Conservation (phyloP, 2,329 filamentous ascomycete genomes). For the Fusarium denticulatum region DNA sequence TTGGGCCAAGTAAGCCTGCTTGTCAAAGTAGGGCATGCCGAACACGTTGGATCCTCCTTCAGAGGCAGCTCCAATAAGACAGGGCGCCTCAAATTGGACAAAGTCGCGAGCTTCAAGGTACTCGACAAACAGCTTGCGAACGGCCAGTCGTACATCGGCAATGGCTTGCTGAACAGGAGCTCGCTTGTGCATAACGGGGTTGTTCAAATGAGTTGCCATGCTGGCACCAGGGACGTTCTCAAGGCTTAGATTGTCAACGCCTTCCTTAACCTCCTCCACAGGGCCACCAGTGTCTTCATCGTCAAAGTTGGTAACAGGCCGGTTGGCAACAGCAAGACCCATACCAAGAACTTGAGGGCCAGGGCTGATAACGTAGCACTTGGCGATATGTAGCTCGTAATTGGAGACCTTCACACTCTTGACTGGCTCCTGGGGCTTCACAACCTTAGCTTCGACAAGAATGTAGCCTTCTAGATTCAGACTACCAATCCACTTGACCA, state of each 20-base stretch:
- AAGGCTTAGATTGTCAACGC: slow-evolving; percentile 53
- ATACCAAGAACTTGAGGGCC: slow-evolving; percentile 67
- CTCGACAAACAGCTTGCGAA: slow-evolving; percentile 77
- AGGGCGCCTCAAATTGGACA: slow-evolving; percentile 82
- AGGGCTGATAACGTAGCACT: slow-evolving; percentile 80
- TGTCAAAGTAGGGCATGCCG: slow-evolving; percentile 87
- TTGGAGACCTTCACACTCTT: slow-evolving; percentile 84
- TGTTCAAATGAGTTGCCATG: slow-evolving; percentile 87
- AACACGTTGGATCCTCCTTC: slow-evolving; percentile 96
- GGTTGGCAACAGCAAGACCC: slow-evolving; percentile 65
- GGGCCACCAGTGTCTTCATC: slow-evolving; percentile 61
- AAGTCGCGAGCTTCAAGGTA: slow-evolving; percentile 68
- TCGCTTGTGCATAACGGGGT: slow-evolving; percentile 91
- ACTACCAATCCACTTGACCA: slow-evolving; percentile 90
- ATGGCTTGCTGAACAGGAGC: slow-evolving; percentile 92
- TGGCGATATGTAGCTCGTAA: slow-evolving; percentile 88
- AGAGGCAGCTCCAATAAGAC: slow-evolving; percentile 87
- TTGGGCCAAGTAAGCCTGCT: slow-evolving; percentile 82
- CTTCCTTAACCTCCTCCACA: slow-evolving; percentile 58
- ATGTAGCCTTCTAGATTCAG: slow-evolving; percentile 85
- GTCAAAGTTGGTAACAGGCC: slow-evolving; percentile 66
- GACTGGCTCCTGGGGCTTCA: slow-evolving; percentile 86
- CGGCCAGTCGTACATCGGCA: slow-evolving; percentile 62
- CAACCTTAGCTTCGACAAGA: slow-evolving; percentile 80
- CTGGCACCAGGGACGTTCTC: slow-evolving; percentile 74